A percentile compares a stretch with the other conserved stretches of the same genome.
Conservation (phyloP, 2,329 filamentous ascomycete species). For the Aureobasidium pullulans region DNA sequence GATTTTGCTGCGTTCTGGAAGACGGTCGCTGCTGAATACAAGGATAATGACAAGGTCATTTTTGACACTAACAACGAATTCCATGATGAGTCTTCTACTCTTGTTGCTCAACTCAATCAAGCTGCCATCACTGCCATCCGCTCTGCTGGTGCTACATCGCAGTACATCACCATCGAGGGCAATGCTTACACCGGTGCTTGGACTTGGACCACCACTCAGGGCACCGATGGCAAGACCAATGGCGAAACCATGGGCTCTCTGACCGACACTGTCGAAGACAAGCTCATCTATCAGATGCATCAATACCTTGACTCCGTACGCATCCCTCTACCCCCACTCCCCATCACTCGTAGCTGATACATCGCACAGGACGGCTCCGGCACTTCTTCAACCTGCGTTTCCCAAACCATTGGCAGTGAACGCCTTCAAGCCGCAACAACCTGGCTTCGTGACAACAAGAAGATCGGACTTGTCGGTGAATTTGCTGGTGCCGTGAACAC, state of each 20-base stretch:
- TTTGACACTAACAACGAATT: constrained; percentile 44
- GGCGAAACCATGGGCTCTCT: constrained; percentile 38
- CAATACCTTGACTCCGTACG: constrained; percentile 49
- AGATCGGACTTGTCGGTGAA: constrained; percentile 48
- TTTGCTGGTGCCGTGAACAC: constrained; percentile 47
- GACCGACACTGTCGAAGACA: constrained; percentile 43
- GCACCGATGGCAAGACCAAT: constrained; percentile 36
- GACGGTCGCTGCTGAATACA: constrained; percentile 33
- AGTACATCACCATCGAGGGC: constrained; percentile 55
- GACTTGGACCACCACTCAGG: constrained; percentile 42
- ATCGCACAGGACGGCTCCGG: constrained; percentile 42
- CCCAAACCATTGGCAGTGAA: constrained; percentile 46
- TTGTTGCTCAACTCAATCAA: constrained; percentile 42
- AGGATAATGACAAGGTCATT: constrained; percentile 35
- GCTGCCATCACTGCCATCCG: constrained; percentile 41
- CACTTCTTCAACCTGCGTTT: constrained; percentile 44
- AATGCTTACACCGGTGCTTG: constrained; percentile 43
- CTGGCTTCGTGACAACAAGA: constrained; percentile 48
- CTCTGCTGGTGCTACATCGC: constrained; percentile 36
- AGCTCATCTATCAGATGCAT: constrained; percentile 55
- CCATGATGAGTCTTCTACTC: constrained; percentile 37
- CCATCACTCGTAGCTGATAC: neutral
- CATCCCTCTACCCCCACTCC: neutral
- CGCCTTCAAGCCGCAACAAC: constrained; percentile 44
- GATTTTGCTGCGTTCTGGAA: constrained; percentile 40